Percentiles rank a stretch among this genome's conserved stretches.
These are phyloP conservation scores for Silybum marianum DNA, from an alignment of 129 eudicot species.

Conservation along the genomic window DNA sequence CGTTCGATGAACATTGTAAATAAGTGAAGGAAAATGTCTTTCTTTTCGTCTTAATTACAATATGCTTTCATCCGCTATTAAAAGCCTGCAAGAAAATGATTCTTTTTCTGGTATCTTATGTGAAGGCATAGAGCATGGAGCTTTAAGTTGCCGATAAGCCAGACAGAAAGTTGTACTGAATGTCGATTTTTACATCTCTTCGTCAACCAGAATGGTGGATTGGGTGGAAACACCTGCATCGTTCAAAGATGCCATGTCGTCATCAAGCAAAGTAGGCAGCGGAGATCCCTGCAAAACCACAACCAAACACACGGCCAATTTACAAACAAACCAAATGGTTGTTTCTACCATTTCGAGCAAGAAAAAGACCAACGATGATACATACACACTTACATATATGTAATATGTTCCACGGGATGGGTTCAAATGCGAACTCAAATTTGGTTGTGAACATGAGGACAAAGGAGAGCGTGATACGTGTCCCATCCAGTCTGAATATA, in stretches of 20 bases:
- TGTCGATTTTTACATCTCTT: constrained; percentile 43
- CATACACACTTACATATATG: background rate
- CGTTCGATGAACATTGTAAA: background rate
- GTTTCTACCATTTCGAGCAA: too few species aligned
- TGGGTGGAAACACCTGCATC: constrained; percentile 75
- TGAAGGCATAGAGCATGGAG: background rate
- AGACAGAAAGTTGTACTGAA: background rate
- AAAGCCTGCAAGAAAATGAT: background rate
- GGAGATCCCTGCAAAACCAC: constrained; percentile 71
- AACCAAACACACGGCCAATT: background rate
- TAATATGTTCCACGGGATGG: background rate
- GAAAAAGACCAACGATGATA: too few species aligned
- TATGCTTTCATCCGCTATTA: background rate
- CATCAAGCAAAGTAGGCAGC: constrained; percentile 63
- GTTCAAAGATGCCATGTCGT: constrained; percentile 77
- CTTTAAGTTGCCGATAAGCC: background rate
- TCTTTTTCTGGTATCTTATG: background rate
- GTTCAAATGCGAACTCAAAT: too few species aligned
- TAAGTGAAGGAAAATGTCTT: background rate
- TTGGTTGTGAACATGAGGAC: too few species aligned
- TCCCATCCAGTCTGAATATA: too few species aligned
- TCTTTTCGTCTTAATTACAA: background rate
- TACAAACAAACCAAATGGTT: background rate
- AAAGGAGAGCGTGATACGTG: too few species aligned
- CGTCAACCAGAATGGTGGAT: constrained; percentile 79